Evolutionary conservation across 345 rosid genomes (phyloP).

Genomic region (Passiflora organensis): DNA sequence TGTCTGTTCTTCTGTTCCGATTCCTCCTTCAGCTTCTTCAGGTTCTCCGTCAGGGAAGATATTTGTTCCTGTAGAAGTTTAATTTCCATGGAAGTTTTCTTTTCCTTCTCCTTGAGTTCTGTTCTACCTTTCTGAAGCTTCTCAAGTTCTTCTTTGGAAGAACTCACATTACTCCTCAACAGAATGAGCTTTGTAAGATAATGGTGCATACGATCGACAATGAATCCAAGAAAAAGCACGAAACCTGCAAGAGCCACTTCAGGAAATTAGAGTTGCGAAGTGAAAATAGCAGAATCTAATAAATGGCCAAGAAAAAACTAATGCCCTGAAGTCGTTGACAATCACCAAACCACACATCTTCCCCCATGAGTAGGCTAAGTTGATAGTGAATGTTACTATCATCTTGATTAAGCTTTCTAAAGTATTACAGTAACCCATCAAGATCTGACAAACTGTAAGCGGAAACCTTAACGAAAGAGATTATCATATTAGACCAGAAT

Average conservation of each 20-base stretch:
- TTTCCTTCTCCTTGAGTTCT: conserved; percentile 60
- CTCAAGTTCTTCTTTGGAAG: conserved; percentile 62
- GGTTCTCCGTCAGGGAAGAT: conserved; percentile 36
- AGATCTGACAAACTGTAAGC: too few species aligned
- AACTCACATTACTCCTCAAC: conserved; percentile 51
- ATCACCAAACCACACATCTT: too few species aligned
- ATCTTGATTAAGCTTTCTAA: too few species aligned
- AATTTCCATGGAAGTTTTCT: conserved; percentile 51
- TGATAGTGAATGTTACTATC: too few species aligned
- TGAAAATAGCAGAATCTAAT: too few species aligned
- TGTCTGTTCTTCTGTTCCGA: conserved; percentile 58
- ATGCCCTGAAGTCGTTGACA: not conserved
- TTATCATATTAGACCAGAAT: too few species aligned
- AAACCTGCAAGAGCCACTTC: conserved; percentile 57
- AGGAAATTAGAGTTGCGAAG: too few species aligned
- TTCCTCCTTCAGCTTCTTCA: conserved; percentile 67
- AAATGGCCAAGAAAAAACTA: not conserved
- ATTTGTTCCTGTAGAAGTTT: conserved; percentile 50
- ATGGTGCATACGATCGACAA: conserved; percentile 78
- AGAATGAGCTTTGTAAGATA: conserved; percentile 62
- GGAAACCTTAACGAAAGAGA: too few species aligned
- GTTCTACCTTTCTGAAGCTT: conserved; percentile 50
- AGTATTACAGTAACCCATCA: too few species aligned
- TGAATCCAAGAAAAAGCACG: conserved; percentile 77
- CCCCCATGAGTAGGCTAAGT: too few species aligned